Base-by-base conservation (phyloP, 2,329 filamentous ascomycete species). In the Ophiocordyceps sinensis region DNA sequence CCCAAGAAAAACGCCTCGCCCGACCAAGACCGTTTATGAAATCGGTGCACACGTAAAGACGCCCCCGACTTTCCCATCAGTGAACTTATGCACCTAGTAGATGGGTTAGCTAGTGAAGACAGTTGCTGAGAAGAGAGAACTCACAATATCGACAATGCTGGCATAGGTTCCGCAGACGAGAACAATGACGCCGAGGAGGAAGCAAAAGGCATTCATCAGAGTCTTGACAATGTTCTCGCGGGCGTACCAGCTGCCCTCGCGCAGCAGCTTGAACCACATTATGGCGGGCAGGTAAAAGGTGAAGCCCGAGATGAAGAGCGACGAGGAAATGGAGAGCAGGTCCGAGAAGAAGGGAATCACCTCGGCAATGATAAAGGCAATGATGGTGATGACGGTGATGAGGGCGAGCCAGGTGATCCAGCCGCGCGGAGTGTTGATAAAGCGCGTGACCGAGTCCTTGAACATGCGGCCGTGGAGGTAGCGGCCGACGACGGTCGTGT, bases 321-420 rank as follows among this genome's bases (percentile, higher is more conserved):
- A 60, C 8, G 67, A 69, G 37, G 55, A 62, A 51, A 71, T 66
- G 42, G 66, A 62, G 15, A 86, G 62, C 37, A 86, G 62, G 37
- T 79, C 67, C 44, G 73, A 74, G 63, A 86, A 87, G 53, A 79
- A 77, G 3, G 82, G 82, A 38, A 86, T 79, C 1, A 78, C 73
- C 50, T 81, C 74, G 13, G 82, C 80, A 45, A 86, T 77, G 48
- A 85, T 56, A 71, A 78, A 86, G 3, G 77, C 76, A 19, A 79
- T 40, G 14, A 79, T 35, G 65, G 80, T 85, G 30, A 79, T 56
- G 34, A 53, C 46, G 2, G 66, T 57, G 30, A 76, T 71, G 28
- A 85, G 72, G 4, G 46, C 63, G 3, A 77, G 53, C 82, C 82
- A 83, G 8, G 59, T 63, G 21, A 56, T 49, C 67, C 67, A 70